Base-by-base conservation (phyloP, 257 asterid species). In the Solanum bukasovii region DNA sequence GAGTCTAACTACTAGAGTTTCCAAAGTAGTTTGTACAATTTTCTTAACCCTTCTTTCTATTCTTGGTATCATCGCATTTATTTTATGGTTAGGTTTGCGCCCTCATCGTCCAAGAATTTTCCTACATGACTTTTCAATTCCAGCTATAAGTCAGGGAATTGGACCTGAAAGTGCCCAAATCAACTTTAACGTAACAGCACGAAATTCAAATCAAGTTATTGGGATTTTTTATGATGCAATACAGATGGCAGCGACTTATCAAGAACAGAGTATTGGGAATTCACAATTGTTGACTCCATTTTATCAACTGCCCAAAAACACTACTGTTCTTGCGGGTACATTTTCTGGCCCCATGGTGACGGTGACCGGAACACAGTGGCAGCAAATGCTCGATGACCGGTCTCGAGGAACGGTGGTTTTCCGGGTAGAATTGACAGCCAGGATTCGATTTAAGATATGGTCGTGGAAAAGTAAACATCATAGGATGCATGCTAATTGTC, bases 101-200 rank as follows among this genome's bases (percentile, higher is more conserved):
- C 99, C 99, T 42, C 99, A 97, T 89, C 89, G 99, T 38, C 99
- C 99, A 63, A 83, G 98, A 13, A 90, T 97, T 91, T 92, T 88
- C 92, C 40, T 95, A 87, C 91, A 91, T 1, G 93, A 91, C 3
- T 96, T 97, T 87, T 93, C 98, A 0, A 82, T 96, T 21, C 98
- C 94, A 13, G 91, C 90, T 7, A 16, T 92, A 33, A 87, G 91
- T 68, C 94, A 90, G 38, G 85, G 49, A 61, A 83, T 34, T 16
- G 97, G 97, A 7, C 89, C 81, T 72, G 89, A 88, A 5, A 90
- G 90, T 35, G 93, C 94, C 78, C 91, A 84, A 65, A 88, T 96
- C n/a, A 34, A 89, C 88, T 96, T 92, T 93, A 94, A 93, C 65
- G 91, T 91, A 21, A 93, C 96, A 1, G 96, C 93, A 1, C 95